A percentile compares a stretch with the other conserved stretches of the same genome.
Evolutionary conservation across 140 eudicot genomes (phyloP).

Genomic region (Flaveria floridana): DNA sequence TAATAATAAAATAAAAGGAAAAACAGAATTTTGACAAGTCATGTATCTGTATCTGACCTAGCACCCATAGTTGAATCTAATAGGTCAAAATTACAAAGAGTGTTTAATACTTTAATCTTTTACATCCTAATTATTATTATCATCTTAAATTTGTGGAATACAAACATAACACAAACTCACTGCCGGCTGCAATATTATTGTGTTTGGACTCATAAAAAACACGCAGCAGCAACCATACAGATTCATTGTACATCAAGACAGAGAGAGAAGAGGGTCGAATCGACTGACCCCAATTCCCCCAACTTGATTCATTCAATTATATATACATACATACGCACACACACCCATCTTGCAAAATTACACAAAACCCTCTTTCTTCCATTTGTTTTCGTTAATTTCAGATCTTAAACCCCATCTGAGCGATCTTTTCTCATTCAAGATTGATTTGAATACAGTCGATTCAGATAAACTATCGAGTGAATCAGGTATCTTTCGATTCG

Average conservation of each 20-base stretch:
- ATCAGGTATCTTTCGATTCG: constrained; percentile 24
- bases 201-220: constrained; percentile 17
- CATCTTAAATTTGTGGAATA: constrained; percentile 3
- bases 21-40: constrained; percentile 27
- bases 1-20: neutral
- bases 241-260: too few relatives aligned
- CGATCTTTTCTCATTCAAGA: constrained; percentile 30
- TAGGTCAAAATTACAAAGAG: neutral
- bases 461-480: neutral
- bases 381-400: constrained; percentile 16
- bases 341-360: constrained; percentile 27
- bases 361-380: constrained; percentile 30
- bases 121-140: neutral
- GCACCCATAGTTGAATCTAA: constrained; percentile 4
- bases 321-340: constrained; percentile 4
- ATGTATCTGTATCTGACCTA: constrained; percentile 21
- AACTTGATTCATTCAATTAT: constrained; percentile 30
- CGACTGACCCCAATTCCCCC: constrained; percentile 26
- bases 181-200: constrained; percentile 29
- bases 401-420: constrained; percentile 33
- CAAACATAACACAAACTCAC: constrained; percentile 23
- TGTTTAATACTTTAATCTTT: neutral
- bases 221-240: constrained; percentile 18
- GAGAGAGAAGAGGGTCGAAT: constrained; percentile 1
- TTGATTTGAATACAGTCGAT: neutral